Evolutionary conservation across 371 early-diverging fungal genomes (phyloP).

Genomic region (Gilbertella persicaria): DNA sequence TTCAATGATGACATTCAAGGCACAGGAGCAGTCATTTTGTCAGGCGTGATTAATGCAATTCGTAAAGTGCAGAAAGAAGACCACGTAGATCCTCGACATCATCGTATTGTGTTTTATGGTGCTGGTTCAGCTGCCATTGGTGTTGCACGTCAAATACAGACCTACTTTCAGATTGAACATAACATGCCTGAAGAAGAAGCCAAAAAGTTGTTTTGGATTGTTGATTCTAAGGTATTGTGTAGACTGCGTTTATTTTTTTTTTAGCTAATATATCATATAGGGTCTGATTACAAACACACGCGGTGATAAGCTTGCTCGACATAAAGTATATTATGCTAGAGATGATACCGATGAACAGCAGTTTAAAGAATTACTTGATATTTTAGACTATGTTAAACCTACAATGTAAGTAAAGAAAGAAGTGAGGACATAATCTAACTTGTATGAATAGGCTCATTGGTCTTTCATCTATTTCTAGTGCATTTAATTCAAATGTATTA

Average conservation of each 20-base stretch:
- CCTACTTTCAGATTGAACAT: constrained; percentile 72
- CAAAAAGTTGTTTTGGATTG: constrained; percentile 78
- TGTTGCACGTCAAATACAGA: constrained; percentile 80
- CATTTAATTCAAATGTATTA: constrained; percentile 67
- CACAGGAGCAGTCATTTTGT: constrained; percentile 86
- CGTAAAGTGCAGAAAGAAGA: constrained; percentile 48
- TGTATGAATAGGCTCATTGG: constrained; percentile 67
- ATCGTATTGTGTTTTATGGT: constrained; percentile 85
- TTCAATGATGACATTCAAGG: constrained; percentile 79
- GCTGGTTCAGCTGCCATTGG: constrained; percentile 89
- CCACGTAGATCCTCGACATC: constrained; percentile 65
- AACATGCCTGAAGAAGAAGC: constrained; percentile 72
- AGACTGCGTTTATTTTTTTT: too few relatives aligned
- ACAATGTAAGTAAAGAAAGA: not conserved
- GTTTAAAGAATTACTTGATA: constrained; percentile 64
- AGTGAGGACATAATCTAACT: constrained; percentile 12
- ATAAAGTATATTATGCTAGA: constrained; percentile 81
- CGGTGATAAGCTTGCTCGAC: constrained; percentile 79
- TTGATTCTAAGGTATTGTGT: constrained; percentile 85
- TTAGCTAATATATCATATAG: too few relatives aligned
- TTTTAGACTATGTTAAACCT: constrained; percentile 62
- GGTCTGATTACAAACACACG: constrained; percentile 79
- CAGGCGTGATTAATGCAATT: constrained; percentile 89
- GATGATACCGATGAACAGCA: constrained; percentile 74
- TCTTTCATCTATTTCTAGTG: constrained; percentile 73